phyloP scores from a whole-genome alignment of 2,329 filamentous ascomycete genomes.

The Trichoderma cornu-damae region DNA sequence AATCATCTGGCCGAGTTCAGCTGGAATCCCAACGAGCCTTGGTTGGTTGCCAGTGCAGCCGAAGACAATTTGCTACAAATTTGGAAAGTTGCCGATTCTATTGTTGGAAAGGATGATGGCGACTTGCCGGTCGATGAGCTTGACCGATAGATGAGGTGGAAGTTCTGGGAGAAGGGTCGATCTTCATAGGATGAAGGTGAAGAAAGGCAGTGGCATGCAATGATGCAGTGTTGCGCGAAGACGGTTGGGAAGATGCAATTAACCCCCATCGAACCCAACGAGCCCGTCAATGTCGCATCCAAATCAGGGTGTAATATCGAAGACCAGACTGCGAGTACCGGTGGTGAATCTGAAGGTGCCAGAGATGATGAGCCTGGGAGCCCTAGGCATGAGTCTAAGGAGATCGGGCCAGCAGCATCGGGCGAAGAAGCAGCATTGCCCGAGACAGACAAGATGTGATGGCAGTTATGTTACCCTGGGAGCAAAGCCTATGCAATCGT shows the following conservation, averaged over 20 bases:
- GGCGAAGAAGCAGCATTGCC: neutral
- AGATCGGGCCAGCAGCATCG: too few species aligned
- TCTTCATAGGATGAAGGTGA: slow-evolving; percentile 31
- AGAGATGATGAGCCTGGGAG: too few species aligned
- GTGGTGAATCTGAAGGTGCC: neutral
- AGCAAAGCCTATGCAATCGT: neutral
- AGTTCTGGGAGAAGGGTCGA: slow-evolving; percentile 30
- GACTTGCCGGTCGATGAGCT: slow-evolving; percentile 74
- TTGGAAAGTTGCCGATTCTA: slow-evolving; percentile 80
- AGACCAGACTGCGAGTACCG: neutral
- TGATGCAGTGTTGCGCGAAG: slow-evolving; percentile 17
- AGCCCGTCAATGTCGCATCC: neutral
- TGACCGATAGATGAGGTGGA: slow-evolving; percentile 51
- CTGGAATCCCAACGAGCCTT: slow-evolving; percentile 96
- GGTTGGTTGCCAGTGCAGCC: slow-evolving; percentile 91
- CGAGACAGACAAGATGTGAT: neutral
- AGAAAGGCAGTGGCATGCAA: slow-evolving; percentile 22
- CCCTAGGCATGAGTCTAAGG: too few species aligned
- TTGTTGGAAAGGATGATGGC: slow-evolving; percentile 70
- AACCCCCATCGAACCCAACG: neutral
- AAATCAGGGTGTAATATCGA: neutral
- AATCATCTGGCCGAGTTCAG: slow-evolving; percentile 95
- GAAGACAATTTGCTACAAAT: slow-evolving; percentile 97
- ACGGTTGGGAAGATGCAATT: slow-evolving; percentile 18
- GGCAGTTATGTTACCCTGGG: neutral